Evolutionary conservation across 2,329 filamentous ascomycete species (phyloP).

Genomic region (Cytospora leucostoma): DNA sequence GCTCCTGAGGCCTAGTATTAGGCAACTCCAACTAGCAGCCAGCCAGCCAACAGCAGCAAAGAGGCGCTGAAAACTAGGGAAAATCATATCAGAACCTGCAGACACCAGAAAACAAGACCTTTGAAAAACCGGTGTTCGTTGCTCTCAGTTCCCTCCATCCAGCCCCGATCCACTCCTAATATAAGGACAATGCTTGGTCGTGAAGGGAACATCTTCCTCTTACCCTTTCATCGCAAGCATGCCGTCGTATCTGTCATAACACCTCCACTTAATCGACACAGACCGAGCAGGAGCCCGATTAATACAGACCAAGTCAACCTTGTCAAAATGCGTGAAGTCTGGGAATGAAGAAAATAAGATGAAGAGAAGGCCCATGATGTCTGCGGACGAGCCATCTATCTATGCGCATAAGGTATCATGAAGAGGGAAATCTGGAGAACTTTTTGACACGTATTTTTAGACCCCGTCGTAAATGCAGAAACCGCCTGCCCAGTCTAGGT

Average conservation of each 20-base stretch:
- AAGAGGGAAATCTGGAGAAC: constrained; percentile 45
- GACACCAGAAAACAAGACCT: constrained; percentile 19
- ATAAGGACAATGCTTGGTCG: constrained; percentile 9
- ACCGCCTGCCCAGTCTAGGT: constrained; percentile 52
- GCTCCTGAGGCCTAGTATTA: not conserved
- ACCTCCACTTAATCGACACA: constrained; percentile 10
- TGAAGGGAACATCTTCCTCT: constrained; percentile 10
- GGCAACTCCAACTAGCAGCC: not conserved
- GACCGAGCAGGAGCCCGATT: constrained; percentile 5
- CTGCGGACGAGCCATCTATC: constrained; percentile 43
- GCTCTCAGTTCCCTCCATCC: constrained; percentile 10
- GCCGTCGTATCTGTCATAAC: constrained; percentile 24
- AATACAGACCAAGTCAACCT: constrained; percentile 14
- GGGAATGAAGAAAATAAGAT: constrained; percentile 16
- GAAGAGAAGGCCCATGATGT: constrained; percentile 34
- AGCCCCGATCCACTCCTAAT: constrained; percentile 8
- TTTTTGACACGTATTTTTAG: constrained; percentile 51
- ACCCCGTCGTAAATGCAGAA: constrained; percentile 52
- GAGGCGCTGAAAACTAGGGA: not conserved
- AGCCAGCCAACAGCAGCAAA: constrained; percentile 14
- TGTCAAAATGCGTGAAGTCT: constrained; percentile 27
- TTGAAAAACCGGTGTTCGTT: constrained; percentile 13
- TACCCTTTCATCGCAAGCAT: constrained; percentile 24
- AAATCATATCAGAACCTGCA: constrained; percentile 5
- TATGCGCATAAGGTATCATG: constrained; percentile 55